These are phyloP conservation scores for Botrytis fragariae DNA, from an alignment of 2,329 filamentous ascomycete species.

Conservation along the genomic window DNA sequence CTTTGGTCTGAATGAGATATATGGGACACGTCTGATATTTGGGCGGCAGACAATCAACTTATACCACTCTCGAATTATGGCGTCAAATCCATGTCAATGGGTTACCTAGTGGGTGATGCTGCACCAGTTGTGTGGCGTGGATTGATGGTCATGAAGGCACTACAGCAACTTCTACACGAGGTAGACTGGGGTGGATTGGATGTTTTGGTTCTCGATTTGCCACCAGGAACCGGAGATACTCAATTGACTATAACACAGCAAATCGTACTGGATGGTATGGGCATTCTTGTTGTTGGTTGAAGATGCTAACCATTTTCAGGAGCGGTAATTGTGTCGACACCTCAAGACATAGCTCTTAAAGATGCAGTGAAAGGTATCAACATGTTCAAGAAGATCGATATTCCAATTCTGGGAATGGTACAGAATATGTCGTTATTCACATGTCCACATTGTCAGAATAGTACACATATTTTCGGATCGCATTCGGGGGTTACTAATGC, in stretches of 20 bases:
- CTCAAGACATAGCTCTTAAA: conserved; percentile 87
- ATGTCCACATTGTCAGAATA: conserved; percentile 73
- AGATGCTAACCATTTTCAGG: conserved; percentile 45
- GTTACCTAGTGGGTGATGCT: conserved; percentile 77
- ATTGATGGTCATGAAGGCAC: conserved; percentile 95
- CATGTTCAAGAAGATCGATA: conserved; percentile 82
- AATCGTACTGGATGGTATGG: conserved; percentile 75
- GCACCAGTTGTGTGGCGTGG: conserved; percentile 93
- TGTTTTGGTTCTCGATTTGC: conserved; percentile 83
- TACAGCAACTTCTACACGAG: conserved; percentile 92
- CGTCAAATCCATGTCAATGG: conserved; percentile 98
- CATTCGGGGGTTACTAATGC: conserved; percentile 63
- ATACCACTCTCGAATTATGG: conserved; percentile 91
- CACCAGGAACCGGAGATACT: conserved; percentile 91
- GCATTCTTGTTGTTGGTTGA: not conserved
- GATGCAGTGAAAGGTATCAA: conserved; percentile 90
- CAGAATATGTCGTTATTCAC: conserved; percentile 88
- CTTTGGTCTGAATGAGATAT: conserved; percentile 14
- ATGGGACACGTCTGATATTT: conserved; percentile 30
- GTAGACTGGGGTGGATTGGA: conserved; percentile 92
- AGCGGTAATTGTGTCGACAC: conserved; percentile 85
- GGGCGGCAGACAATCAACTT: conserved; percentile 66
- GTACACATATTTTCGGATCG: conserved; percentile 72
- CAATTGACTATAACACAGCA: conserved; percentile 97
- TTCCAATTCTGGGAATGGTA: conserved; percentile 77